A percentile compares a stretch with the other conserved stretches of the same genome.
These are phyloP conservation scores for Syzygium aromaticum DNA, from an alignment of 345 rosid genomes.

Conservation along the genomic window DNA sequence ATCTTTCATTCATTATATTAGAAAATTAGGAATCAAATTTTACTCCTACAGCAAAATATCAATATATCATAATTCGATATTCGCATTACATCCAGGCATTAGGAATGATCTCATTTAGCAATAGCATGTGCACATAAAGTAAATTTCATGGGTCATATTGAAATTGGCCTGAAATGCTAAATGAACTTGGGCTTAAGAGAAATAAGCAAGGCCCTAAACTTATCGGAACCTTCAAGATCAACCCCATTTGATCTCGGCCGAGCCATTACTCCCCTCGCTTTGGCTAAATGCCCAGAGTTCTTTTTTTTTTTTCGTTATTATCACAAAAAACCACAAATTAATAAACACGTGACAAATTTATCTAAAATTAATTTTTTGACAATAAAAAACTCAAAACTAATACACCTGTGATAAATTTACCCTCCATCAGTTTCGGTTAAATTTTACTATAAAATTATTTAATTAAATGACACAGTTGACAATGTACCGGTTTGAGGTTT, in stretches of 20 bases:
- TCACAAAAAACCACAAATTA: too few species aligned
- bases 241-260: fast-evolving
- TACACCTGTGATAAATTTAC: too few species aligned
- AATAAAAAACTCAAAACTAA: too few species aligned
- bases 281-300: neutral
- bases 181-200: neutral
- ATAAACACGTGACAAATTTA: too few species aligned
- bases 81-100: fast-evolving
- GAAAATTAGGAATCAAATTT: neutral
- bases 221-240: neutral
- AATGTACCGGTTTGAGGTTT: too few species aligned
- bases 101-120: neutral
- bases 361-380: too few species aligned
- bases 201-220: neutral
- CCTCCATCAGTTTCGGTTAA: too few species aligned
- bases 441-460: too few species aligned
- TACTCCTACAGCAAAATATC: neutral
- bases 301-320: neutral
- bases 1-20: neutral
- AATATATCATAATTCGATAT: neutral
- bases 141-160: fast-evolving
- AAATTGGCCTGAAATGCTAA: neutral
- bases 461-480: too few species aligned
- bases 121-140: neutral
- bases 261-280: neutral